phyloP scores from a whole-genome alignment of 139 green algal genomes.

The Penium margaritaceum region DNA sequence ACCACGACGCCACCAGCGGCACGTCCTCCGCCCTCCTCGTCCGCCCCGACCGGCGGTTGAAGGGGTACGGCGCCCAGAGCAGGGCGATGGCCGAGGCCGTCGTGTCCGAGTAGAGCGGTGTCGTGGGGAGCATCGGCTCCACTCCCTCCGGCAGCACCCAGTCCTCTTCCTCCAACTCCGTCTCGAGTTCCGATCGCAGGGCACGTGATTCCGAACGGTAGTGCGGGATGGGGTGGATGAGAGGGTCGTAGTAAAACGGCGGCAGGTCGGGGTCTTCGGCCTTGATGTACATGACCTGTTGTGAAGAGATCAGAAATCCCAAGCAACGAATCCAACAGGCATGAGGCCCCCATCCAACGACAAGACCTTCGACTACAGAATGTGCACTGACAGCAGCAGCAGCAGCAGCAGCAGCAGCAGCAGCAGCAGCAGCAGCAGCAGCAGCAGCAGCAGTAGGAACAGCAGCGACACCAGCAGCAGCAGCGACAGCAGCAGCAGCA shows the following conservation, averaged over 20 bases:
- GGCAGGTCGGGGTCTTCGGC: constrained; percentile 96
- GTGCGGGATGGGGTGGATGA: constrained; percentile 93
- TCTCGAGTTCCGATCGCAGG: constrained; percentile 18
- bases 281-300: constrained; percentile 95
- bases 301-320: too few species aligned
- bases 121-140: constrained; percentile 50
- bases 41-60: constrained; percentile 79
- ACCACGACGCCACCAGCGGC: constrained; percentile 90
- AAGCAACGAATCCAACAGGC: too few species aligned
- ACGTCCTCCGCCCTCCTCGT: constrained; percentile 84
- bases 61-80: constrained; percentile 86
- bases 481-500: too few species aligned
- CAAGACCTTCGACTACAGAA: too few species aligned
- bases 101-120: constrained; percentile 72
- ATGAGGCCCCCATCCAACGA: too few species aligned
- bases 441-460: too few species aligned
- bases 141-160: constrained; percentile 78
- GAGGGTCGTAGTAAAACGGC: constrained; percentile 97
- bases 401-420: too few species aligned
- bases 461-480: too few species aligned
- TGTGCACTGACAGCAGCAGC: too few species aligned
- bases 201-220: constrained; percentile 61
- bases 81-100: constrained; percentile 85
- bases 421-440: too few species aligned
- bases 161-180: constrained; percentile 67